Base-by-base conservation (phyloP, 163 green algal species). In the Trebouxiophyceae sp. region DNA sequence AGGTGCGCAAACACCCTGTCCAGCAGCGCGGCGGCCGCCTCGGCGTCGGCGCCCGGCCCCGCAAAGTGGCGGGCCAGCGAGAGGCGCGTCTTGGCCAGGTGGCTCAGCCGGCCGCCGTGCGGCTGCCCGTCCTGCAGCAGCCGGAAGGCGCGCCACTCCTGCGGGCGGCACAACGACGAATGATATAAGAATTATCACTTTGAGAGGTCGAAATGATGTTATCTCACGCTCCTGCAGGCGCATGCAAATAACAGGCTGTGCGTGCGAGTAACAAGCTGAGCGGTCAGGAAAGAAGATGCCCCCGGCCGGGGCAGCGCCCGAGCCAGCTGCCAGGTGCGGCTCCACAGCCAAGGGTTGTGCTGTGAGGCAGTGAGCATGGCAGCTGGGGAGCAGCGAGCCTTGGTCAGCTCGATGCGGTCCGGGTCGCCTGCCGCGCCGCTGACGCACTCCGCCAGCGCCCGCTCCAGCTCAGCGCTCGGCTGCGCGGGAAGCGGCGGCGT, bases 381-480 rank as follows among this genome's bases (percentile, higher is more conserved):
- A 59, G 62, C 24, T 60, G 23, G 27, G 23, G 63, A 57, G 7
- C 73, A 57, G 72, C 76, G 80, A 55, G 60, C 32, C 54, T 72
- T 34, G 0, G 39, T 29, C 7, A 84, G 66, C 54, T 80, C 65
- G 34, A 82, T 58, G 23, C 76, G 57, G 2, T 60, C 67, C n/a
- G 61, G 34, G 30, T 83, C 79, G 2, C 12, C 60, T 60, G 56
- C 47, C 22, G 8, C 44, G 24, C 45, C 60, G 39, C 31, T 27
- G 24, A 33, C 28, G 22, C 54, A 47, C 29, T 22, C 24, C 6
- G 4, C 32, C 45, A 22, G 5, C 12, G 47, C 23, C 5, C 12
- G 26, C 20, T 56, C 31, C 28, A 65, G n/a, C 12, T 30, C 44
- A 26, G 30, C n/a, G 2, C 39, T 22, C 2, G 26, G 7, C 55